A percentile compares a stretch with the other conserved stretches of the same genome.
phyloP scores from a whole-genome alignment of 352 stramenopile species.

The Globisporangium heterothallicum region DNA sequence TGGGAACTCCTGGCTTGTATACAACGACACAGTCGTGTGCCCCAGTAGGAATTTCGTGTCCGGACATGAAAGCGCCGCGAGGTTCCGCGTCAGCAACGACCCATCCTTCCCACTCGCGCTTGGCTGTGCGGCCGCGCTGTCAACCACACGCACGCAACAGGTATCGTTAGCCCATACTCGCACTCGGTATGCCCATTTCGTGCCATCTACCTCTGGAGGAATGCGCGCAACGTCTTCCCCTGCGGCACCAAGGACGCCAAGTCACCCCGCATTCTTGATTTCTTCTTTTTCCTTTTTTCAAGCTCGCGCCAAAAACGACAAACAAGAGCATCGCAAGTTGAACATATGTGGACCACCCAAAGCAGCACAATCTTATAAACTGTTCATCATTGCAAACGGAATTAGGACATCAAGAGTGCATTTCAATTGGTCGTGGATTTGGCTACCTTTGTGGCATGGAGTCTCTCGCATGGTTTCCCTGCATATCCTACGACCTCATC shows the following conservation, averaged over 20 bases:
- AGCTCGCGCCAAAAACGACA: too few species aligned
- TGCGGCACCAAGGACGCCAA: slow-evolving; percentile 21
- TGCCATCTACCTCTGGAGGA: slow-evolving; percentile 26
- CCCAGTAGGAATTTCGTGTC: slow-evolving; percentile 28
- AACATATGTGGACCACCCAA: too few species aligned
- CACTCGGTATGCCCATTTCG: neutral
- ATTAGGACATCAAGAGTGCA: too few species aligned
- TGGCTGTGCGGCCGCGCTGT: slow-evolving; percentile 17
- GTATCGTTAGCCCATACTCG: neutral
- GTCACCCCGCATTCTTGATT: slow-evolving; percentile 16
- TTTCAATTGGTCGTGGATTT: too few species aligned
- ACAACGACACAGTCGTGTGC: slow-evolving; percentile 32
- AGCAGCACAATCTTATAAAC: too few species aligned
- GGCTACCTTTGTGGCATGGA: too few species aligned
- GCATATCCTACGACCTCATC: too few species aligned
- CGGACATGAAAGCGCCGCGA: slow-evolving; percentile 2
- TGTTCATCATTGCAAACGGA: too few species aligned
- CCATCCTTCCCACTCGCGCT: slow-evolving; percentile 3
- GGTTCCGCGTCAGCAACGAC: slow-evolving; percentile 11
- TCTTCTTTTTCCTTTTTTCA: too few species aligned
- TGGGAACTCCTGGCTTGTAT: slow-evolving; percentile 16
- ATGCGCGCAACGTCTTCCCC: slow-evolving; percentile 28
- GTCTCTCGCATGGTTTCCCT: too few species aligned
- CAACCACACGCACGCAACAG: neutral
- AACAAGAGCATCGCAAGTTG: too few species aligned